Base-by-base conservation (phyloP, 2,329 filamentous ascomycete genomes). In the Mollisia scopiformis region DNA sequence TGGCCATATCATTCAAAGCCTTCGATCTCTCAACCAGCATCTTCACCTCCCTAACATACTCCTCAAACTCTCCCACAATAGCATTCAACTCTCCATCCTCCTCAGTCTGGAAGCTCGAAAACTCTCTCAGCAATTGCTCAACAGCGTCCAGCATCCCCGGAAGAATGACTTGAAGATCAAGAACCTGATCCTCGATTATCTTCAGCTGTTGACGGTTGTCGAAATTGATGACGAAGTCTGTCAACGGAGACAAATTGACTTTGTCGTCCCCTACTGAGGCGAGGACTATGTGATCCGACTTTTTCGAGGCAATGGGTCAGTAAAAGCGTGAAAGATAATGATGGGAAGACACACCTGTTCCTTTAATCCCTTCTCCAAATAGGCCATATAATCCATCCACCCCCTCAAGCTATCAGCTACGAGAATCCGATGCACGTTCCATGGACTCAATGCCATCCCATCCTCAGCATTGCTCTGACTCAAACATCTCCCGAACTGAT, bases 371-470 rank as follows among this genome's bases (percentile, higher is more conserved):
- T 37, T 33, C 46, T 69, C 63, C 16, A 69, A 27, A 23, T 50
- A 54, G 47, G 59, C 53, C 55, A 69, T 68, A 47, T 69, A 69
- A 25, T 62, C 62, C 13, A 33, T 28, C 67, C 66, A 69, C 7
- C 58, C 61, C 31, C 43, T 57, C n/a, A 66, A 52, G 16, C 57
- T 61, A 35, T 64, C 62, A 13, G 66, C 59, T 28, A 69, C 13
- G 13, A 69, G 41, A 6, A 66, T 43, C 51, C 58, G 31, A 28
- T 68, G 63, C 1, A 68, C 14, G 46, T 62, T 61, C 62, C 61
- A 68, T 11, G 57, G 25, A 6, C 53, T 59, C 28, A 60, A 13
- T n/a, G 14, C 6, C 2, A 11, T 30, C 16, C 27, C 33, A n/a
- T 19, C 31, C 1, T 19, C n/a, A 31, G 27, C 3, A 16, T 11